Conservation (phyloP, 768 basidiomycete species). For the Lactarius deliciosus region DNA sequence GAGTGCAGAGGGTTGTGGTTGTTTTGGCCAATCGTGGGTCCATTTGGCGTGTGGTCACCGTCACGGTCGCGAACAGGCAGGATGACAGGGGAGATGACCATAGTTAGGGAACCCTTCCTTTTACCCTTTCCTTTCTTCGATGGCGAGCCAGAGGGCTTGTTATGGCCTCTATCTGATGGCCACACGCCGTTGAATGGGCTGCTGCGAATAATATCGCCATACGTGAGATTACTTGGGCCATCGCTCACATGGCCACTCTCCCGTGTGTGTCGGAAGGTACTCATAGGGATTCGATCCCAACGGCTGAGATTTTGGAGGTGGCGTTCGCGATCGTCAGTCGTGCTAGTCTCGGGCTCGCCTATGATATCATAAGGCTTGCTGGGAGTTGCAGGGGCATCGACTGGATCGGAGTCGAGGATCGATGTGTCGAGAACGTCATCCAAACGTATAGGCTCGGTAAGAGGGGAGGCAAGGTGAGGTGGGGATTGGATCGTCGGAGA, state of each 20-base stretch:
- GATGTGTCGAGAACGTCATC: slow-evolving; percentile 79
- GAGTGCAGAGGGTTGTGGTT: slow-evolving; percentile 39
- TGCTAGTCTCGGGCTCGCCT: slow-evolving; percentile 25
- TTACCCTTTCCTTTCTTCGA: slow-evolving; percentile 36
- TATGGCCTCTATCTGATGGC: slow-evolving; percentile 27
- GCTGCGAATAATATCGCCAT: slow-evolving; percentile 24
- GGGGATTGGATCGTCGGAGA: slow-evolving; percentile 39
- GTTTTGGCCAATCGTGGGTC: slow-evolving; percentile 35
- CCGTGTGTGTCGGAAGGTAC: slow-evolving; percentile 67
- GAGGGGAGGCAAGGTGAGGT: slow-evolving; percentile 33
- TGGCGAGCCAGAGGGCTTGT: slow-evolving; percentile 29
- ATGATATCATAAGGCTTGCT: slow-evolving; percentile 24
- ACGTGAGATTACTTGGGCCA: slow-evolving; percentile 23
- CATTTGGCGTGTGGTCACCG: slow-evolving; percentile 57
- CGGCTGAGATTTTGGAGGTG: slow-evolving; percentile 54
- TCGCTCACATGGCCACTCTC: slow-evolving; percentile 35
- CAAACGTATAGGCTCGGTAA: slow-evolving; percentile 54
- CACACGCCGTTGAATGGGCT: slow-evolving; percentile 31
- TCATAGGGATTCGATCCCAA: slow-evolving; percentile 75
- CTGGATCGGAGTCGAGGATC: slow-evolving; percentile 59
- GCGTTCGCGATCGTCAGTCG: slow-evolving; percentile 36
- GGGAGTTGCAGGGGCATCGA: slow-evolving; percentile 23
- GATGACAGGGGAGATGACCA: slow-evolving; percentile 51
- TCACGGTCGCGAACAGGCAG: slow-evolving; percentile 48
- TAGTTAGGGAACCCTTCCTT: slow-evolving; percentile 35